These are phyloP conservation scores for Candida piceae DNA, from an alignment of 805 yeast genomes.

Conservation along the genomic window DNA sequence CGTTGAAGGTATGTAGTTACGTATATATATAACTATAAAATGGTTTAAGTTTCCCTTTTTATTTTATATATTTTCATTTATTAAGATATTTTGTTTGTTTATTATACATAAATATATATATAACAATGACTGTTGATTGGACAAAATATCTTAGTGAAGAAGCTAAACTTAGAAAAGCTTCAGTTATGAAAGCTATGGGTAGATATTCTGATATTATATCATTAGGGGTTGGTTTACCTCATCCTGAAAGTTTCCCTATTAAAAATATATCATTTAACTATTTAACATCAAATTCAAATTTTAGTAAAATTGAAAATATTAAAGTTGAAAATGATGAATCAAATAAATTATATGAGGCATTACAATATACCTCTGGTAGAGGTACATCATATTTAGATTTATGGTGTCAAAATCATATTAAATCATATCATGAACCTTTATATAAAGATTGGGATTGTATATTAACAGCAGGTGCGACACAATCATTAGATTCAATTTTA, in stretches of 20 bases:
- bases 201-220: constrained; percentile 34
- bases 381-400: constrained; percentile 40
- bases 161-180: constrained; percentile 23
- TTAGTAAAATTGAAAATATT: constrained; percentile 36
- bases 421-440: constrained; percentile 37
- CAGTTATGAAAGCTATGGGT: constrained; percentile 25
- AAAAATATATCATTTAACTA: constrained; percentile 24
- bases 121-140: constrained; percentile 25
- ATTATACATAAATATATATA: neutral
- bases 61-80: no score
- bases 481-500: constrained; percentile 77
- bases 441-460: constrained; percentile 66
- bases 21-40: no score
- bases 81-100: no score
- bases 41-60: no score
- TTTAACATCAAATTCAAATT: constrained; percentile 39
- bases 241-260: constrained; percentile 48
- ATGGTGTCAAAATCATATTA: constrained; percentile 40
- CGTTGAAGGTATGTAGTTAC: no score
- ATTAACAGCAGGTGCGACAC: constrained; percentile 82
- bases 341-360: constrained; percentile 38
- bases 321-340: constrained; percentile 14
- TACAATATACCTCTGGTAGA: constrained; percentile 47
- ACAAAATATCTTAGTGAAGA: constrained; percentile 21
- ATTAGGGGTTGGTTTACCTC: constrained; percentile 55